phyloP scores from a whole-genome alignment of 345 rosid species.

The Aegle marmelos region DNA sequence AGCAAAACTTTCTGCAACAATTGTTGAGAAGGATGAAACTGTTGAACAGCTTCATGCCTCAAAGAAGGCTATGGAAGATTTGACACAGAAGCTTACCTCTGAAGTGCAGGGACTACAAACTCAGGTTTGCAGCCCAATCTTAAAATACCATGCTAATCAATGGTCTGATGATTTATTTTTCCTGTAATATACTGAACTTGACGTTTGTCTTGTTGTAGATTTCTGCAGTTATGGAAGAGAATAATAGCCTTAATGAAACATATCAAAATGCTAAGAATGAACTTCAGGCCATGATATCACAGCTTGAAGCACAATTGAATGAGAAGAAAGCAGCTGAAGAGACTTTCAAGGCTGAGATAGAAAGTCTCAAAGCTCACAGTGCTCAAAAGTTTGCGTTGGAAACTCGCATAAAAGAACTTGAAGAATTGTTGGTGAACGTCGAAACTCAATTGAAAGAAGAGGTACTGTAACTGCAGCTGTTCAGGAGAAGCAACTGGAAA shows the following conservation, averaged over 20 bases:
- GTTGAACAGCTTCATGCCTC: slow-evolving; percentile 57
- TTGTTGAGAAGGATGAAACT: slow-evolving; percentile 61
- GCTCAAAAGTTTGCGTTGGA: slow-evolving; percentile 49
- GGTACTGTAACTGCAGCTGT: slow-evolving; percentile 28
- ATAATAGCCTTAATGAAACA: slow-evolving; percentile 59
- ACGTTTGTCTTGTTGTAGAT: slow-evolving; percentile 43
- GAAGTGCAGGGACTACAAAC: slow-evolving; percentile 68
- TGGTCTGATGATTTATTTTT: background rate
- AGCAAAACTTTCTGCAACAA: slow-evolving; percentile 43
- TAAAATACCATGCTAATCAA: background rate
- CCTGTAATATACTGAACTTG: background rate
- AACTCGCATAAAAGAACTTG: slow-evolving; percentile 57
- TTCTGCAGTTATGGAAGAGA: slow-evolving; percentile 67
- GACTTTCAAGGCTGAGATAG: slow-evolving; percentile 42
- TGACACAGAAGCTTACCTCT: slow-evolving; percentile 52
- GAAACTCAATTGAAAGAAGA: slow-evolving; percentile 48
- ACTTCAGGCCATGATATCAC: slow-evolving; percentile 54
- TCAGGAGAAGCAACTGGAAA: background rate
- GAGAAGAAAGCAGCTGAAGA: slow-evolving; percentile 47
- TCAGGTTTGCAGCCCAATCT: slow-evolving; percentile 54
- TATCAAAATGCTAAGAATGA: slow-evolving; percentile 60
- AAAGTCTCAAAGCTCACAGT: slow-evolving; percentile 43
- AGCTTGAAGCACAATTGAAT: slow-evolving; percentile 59
- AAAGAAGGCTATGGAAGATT: slow-evolving; percentile 60
- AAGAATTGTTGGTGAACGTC: slow-evolving; percentile 40